A percentile compares a stretch with the other conserved stretches of the same genome.
phyloP scores from a whole-genome alignment of 805 yeast genomes.

The Teunomyces stri region DNA sequence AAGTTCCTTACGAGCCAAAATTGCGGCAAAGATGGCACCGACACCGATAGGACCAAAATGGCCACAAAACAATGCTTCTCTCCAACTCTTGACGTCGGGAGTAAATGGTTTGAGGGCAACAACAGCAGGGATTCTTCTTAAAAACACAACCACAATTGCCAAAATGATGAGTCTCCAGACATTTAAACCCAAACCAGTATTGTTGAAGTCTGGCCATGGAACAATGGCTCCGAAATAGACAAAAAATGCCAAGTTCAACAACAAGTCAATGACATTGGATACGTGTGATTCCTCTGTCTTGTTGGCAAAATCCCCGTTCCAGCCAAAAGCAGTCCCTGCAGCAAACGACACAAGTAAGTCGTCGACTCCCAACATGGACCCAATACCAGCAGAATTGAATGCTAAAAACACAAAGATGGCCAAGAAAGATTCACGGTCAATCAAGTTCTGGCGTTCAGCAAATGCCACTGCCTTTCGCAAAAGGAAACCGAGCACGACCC shows the following conservation, averaged over 20 bases:
- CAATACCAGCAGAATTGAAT: slow-evolving; percentile 83
- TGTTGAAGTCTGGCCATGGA: slow-evolving; percentile 82
- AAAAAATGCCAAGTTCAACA: slow-evolving; percentile 81
- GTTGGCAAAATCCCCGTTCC: slow-evolving; percentile 88
- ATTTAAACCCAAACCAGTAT: slow-evolving; percentile 55
- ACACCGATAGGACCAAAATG: slow-evolving; percentile 97
- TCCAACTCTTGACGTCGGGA: slow-evolving; percentile 87
- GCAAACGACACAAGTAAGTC: slow-evolving; percentile 86
- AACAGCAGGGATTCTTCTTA: slow-evolving; percentile 83
- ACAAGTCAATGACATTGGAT: slow-evolving; percentile 83
- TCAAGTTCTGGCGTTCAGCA: slow-evolving; percentile 66
- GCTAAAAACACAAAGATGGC: slow-evolving; percentile 82
- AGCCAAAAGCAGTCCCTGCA: slow-evolving; percentile 90
- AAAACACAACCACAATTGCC: slow-evolving; percentile 68
- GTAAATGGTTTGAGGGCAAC: slow-evolving; percentile 70
- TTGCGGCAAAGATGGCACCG: slow-evolving; percentile 84
- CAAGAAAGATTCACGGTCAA: slow-evolving; percentile 86
- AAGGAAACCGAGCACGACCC: slow-evolving; percentile 65
- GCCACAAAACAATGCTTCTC: slow-evolving; percentile 92
- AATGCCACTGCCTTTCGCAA: slow-evolving; percentile 70
- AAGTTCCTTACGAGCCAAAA: slow-evolving; percentile 70
- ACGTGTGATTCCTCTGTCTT: slow-evolving; percentile 84
- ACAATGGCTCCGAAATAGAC: slow-evolving; percentile 88
- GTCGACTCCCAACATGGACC: slow-evolving; percentile 84
- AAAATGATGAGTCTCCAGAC: slow-evolving; percentile 79